These are phyloP conservation scores for Thermoascus crustaceus DNA, from an alignment of 2,329 filamentous ascomycete genomes.

Conservation along the genomic window DNA sequence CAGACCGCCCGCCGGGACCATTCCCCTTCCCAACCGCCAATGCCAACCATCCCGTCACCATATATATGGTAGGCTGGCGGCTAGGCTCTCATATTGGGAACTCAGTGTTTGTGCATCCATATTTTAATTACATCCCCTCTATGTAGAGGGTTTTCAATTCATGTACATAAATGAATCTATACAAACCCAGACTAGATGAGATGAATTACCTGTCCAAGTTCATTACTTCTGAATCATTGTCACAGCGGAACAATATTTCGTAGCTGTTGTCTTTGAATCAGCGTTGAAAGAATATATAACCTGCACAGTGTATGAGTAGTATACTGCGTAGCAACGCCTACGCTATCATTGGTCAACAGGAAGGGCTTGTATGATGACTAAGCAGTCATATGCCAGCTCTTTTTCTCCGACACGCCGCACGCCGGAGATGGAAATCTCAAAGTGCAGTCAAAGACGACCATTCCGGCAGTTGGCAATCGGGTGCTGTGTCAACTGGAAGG, in stretches of 20 bases:
- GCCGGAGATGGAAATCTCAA: not conserved
- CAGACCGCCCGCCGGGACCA: no score
- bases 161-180: not conserved
- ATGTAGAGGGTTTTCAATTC: not conserved
- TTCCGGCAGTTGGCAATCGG: not conserved
- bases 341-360: not conserved
- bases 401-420: not conserved
- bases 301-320: no score
- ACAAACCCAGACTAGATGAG: not conserved
- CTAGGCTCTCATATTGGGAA: no score
- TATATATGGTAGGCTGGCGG: no score
- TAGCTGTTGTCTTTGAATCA: not conserved
- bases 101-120: no score
- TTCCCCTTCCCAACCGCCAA: no score
- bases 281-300: not conserved
- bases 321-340: no score
- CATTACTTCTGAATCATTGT: not conserved
- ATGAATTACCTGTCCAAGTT: not conserved
- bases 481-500: not conserved
- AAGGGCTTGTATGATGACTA: not conserved
- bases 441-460: not conserved
- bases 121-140: not conserved
- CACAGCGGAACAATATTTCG: no score
- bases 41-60: no score
- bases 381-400: not conserved